Evolutionary conservation across 1,139 yeast genomes (phyloP).

Genomic region (Candida smagusa): DNA sequence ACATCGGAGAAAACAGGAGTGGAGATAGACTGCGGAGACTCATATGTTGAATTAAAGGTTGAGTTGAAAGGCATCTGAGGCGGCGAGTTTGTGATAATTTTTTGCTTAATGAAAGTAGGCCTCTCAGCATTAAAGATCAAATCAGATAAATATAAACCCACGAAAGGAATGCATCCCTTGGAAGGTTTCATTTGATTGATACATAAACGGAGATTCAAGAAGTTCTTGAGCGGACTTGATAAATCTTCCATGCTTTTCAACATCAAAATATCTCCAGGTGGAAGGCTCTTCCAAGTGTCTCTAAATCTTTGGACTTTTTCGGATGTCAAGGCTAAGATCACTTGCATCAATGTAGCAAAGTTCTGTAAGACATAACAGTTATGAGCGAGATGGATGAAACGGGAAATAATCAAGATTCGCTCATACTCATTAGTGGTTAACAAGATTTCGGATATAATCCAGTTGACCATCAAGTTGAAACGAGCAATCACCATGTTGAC

Average conservation of each 20-base stretch:
- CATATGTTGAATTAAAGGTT: neutral
- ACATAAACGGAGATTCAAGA: slow-evolving; percentile 59
- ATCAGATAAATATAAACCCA: slow-evolving; percentile 83
- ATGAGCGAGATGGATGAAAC: slow-evolving; percentile 84
- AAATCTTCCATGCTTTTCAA: slow-evolving; percentile 63
- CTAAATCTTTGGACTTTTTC: slow-evolving; percentile 58
- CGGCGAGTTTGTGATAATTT: slow-evolving; percentile 1
- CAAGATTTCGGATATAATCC: slow-evolving; percentile 87
- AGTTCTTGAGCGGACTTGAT: slow-evolving; percentile 64
- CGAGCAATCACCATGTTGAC: slow-evolving; percentile 83
- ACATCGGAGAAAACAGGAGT: slow-evolving; percentile 8
- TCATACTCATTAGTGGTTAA: slow-evolving; percentile 59
- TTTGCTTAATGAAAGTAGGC: slow-evolving; percentile 38
- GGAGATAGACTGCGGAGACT: slow-evolving; percentile 6
- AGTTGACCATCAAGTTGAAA: slow-evolving; percentile 83
- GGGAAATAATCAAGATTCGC: slow-evolving; percentile 64
- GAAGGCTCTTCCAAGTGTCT: slow-evolving; percentile 71
- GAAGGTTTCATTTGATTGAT: slow-evolving; percentile 63
- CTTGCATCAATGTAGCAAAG: slow-evolving; percentile 83
- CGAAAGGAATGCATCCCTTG: slow-evolving; percentile 84
- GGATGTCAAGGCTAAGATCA: slow-evolving; percentile 79
- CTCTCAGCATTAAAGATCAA: slow-evolving; percentile 77
- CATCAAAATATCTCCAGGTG: slow-evolving; percentile 56
- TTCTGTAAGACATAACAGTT: slow-evolving; percentile 72
- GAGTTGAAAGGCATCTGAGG: slow-evolving; percentile 2